Evolutionary conservation across 768 basidiomycete species (phyloP).

Genomic region (Mycena amicta): DNA sequence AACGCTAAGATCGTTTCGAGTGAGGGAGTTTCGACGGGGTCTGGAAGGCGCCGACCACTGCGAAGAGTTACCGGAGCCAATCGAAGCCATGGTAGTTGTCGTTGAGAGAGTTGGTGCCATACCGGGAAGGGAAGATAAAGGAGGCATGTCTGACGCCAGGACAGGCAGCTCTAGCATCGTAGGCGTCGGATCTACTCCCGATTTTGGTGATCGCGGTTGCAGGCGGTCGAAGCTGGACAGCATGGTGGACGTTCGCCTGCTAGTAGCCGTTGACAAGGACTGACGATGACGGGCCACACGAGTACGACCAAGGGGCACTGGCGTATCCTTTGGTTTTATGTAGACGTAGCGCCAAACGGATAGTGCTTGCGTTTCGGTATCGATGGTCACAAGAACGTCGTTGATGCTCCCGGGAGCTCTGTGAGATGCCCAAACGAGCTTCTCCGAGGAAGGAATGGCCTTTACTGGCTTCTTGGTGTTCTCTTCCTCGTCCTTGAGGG

Average conservation of each 20-base stretch:
- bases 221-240: slow-evolving; percentile 39
- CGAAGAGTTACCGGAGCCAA: slow-evolving; percentile 38
- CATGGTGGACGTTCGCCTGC: slow-evolving; percentile 42
- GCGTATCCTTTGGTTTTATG: slow-evolving; percentile 59
- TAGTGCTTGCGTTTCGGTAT: slow-evolving; percentile 52
- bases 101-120: slow-evolving; percentile 57
- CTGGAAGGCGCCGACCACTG: slow-evolving; percentile 34
- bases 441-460: slow-evolving; percentile 64
- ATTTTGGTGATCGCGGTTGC: slow-evolving; percentile 41
- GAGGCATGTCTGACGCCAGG: slow-evolving; percentile 44
- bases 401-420: slow-evolving; percentile 42
- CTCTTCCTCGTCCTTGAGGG: slow-evolving; percentile 58
- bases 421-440: slow-evolving; percentile 62
- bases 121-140: slow-evolving; percentile 51
- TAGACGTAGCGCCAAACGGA: slow-evolving; percentile 77
- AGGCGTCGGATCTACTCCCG: slow-evolving; percentile 34
- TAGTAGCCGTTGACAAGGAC: slow-evolving; percentile 38
- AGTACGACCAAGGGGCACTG: slow-evolving; percentile 39
- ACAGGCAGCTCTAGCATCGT: slow-evolving; percentile 42
- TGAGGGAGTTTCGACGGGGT: slow-evolving; percentile 46
- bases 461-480: slow-evolving; percentile 51
- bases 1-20: slow-evolving; percentile 57
- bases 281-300: slow-evolving; percentile 41
- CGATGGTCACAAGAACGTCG: slow-evolving; percentile 60
- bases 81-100: slow-evolving; percentile 54